Evolutionary conservation across 441 rosid genomes (phyloP).

Genomic region (Biscutella laevigata): DNA sequence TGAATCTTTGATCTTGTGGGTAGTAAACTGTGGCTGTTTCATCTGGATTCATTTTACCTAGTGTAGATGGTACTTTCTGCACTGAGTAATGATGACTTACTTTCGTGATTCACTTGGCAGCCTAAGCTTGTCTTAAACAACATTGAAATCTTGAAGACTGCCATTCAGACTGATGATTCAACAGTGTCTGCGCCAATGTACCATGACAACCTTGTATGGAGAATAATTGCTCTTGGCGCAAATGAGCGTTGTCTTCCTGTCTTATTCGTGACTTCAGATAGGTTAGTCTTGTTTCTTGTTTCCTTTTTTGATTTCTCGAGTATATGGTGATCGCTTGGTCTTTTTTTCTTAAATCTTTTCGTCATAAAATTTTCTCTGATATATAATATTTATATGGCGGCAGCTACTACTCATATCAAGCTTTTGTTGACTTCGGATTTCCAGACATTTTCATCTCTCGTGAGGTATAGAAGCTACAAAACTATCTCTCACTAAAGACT

Average conservation of each 20-base stretch:
- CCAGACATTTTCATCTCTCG: slow-evolving; percentile 80
- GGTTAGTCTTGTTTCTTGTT: slow-evolving; percentile 36
- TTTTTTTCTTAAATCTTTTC: not conserved
- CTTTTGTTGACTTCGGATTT: slow-evolving; percentile 77
- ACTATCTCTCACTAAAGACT: not conserved
- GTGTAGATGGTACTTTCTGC: not conserved
- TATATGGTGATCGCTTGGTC: not conserved
- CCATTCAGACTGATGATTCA: slow-evolving; percentile 53
- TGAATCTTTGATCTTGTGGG: not conserved
- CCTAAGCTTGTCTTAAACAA: slow-evolving; percentile 94
- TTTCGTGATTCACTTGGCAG: slow-evolving; percentile 34
- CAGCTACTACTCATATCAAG: slow-evolving; percentile 87
- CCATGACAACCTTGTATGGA: slow-evolving; percentile 87
- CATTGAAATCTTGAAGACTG: slow-evolving; percentile 68
- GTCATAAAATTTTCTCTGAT: not conserved
- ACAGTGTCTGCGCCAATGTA: slow-evolving; percentile 57
- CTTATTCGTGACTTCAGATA: slow-evolving; percentile 69
- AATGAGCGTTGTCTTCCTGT: slow-evolving; percentile 79
- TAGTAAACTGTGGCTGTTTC: not conserved
- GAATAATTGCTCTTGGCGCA: slow-evolving; percentile 75
- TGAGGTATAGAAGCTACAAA: slow-evolving; percentile 51
- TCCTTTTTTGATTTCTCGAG: not conserved
- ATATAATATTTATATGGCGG: slow-evolving; percentile 13
- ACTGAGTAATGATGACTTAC: not conserved
- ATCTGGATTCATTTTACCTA: not conserved